Evolutionary conservation across 106 monocot genomes (phyloP), one percentile per base, ranked within the genome.

Genomic region (Narthecium ossifragum): DNA sequence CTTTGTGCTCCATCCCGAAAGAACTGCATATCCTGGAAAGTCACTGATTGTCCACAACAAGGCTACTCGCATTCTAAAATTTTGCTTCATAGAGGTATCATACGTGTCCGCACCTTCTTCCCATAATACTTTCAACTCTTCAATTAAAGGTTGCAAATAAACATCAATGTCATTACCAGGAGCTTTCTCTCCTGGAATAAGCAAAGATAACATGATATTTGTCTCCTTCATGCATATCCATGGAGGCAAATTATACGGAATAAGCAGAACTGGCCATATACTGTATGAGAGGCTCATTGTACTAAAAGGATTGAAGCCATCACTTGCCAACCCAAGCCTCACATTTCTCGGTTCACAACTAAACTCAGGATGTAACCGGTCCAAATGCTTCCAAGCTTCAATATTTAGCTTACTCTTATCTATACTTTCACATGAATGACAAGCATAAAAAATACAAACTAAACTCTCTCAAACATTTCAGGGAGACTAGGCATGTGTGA

Each of bases 1-100:
- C 12, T 75, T 54, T 0, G 68, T 75, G 14, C 53, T 54, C 58
- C 51, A 74, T 2, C 51, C 51, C 1, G 59, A 68, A 25, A 75
- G 55, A 14, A 38, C 46, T 0, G 10, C 52, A 62, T 68, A 68
- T 30, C 57, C 57, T 15, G 26, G 39, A 54, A 65, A 65, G 26
- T 52, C 65, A 39, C 39, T 53, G 15, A 65, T 54, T 15, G 65
- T 65, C 52, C 65, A 65, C 12, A 65, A 1, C n/a, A 41, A 13
- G 14, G 25, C 13, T 5, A 24, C 62, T 8, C 30, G 50, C 60
- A 75, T 53, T 2, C 0, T 8, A 45, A 75, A 75, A 18, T n/a
- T 59, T 31, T 60, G 17, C 34, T 56, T 26, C 13, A 15, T 57
- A 18, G 30, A 31, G 3, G 31, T 40, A 62, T 68, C 60, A 59